These are phyloP conservation scores for Iris macrosiphon DNA, from an alignment of 106 monocot species.

Conservation along the genomic window DNA sequence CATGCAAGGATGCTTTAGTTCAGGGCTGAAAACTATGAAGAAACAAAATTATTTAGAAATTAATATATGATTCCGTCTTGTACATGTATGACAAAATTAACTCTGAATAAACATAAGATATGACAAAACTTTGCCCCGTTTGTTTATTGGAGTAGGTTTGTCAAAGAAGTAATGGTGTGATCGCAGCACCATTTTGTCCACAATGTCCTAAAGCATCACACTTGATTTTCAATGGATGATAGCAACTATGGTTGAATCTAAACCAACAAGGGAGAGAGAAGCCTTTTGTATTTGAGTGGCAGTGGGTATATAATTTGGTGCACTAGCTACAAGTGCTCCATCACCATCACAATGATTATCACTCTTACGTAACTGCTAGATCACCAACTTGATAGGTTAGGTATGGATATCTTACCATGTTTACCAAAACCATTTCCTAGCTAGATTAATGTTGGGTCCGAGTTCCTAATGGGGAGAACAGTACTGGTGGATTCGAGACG, in stretches of 20 bases:
- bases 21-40: too few relatives aligned
- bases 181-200: conserved; percentile 4
- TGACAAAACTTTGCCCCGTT: too few relatives aligned
- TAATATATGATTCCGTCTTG: too few relatives aligned
- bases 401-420: too few relatives aligned
- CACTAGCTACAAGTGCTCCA: not conserved
- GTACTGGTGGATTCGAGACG: too few relatives aligned
- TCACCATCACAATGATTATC: conserved; percentile 4
- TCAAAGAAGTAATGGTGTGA: not conserved
- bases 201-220: not conserved
- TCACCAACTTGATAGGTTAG: too few relatives aligned
- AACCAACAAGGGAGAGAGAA: not conserved
- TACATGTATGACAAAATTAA: not conserved
- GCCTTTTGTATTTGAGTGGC: not conserved
- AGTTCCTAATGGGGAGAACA: too few relatives aligned
- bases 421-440: too few relatives aligned
- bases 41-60: too few relatives aligned
- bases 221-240: not conserved
- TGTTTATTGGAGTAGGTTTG: conserved; percentile 8
- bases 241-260: not conserved
- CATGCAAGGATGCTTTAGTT: too few relatives aligned
- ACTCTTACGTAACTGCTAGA: conserved; percentile 5
- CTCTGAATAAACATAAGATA: too few relatives aligned
- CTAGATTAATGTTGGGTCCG: too few relatives aligned
- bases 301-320: conserved; percentile 9